phyloP scores from a whole-genome alignment of 148 eudicot species.

The Agrostemma githago region DNA sequence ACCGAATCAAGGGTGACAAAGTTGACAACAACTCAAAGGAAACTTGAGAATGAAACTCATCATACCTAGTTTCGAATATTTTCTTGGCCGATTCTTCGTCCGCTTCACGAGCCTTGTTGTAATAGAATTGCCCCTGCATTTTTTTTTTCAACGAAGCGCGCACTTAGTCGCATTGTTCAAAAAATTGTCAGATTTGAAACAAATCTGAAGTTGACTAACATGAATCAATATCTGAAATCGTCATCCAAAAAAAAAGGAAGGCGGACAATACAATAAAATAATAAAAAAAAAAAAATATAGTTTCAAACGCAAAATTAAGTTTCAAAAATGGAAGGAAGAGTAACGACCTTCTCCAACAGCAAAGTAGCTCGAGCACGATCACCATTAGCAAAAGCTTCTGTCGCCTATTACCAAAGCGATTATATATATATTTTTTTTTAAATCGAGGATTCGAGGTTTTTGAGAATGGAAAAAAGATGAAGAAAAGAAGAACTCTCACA shows the following conservation, averaged over 20 bases:
- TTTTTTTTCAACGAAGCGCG: too few species aligned
- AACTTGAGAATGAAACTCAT: neutral
- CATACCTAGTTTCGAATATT: conserved; percentile 36
- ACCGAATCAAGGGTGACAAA: neutral
- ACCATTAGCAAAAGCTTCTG: conserved; percentile 40
- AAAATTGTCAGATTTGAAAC: too few species aligned
- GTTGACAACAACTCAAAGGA: too few species aligned
- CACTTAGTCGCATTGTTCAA: too few species aligned
- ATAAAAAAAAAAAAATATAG: too few species aligned
- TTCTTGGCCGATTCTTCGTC: conserved; percentile 42
- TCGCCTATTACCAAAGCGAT: conserved; percentile 30
- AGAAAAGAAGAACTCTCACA: conserved; percentile 35
- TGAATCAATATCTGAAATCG: too few species aligned
- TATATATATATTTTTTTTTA: too few species aligned
- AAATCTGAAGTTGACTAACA: too few species aligned
- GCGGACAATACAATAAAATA: too few species aligned
- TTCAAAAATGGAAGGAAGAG: neutral
- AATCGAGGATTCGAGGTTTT: neutral
- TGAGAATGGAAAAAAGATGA: neutral
- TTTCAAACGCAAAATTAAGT: too few species aligned
- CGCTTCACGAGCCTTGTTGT: conserved; percentile 44
- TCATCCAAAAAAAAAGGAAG: too few species aligned
- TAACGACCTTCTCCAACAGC: conserved; percentile 36
- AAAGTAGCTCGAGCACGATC: conserved; percentile 25
- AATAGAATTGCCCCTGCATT: conserved; percentile 37